Percentiles rank a stretch among this genome's conserved stretches.
These are phyloP conservation scores for Vinca minor DNA, from an alignment of 257 asterid species.

Conservation along the genomic window DNA sequence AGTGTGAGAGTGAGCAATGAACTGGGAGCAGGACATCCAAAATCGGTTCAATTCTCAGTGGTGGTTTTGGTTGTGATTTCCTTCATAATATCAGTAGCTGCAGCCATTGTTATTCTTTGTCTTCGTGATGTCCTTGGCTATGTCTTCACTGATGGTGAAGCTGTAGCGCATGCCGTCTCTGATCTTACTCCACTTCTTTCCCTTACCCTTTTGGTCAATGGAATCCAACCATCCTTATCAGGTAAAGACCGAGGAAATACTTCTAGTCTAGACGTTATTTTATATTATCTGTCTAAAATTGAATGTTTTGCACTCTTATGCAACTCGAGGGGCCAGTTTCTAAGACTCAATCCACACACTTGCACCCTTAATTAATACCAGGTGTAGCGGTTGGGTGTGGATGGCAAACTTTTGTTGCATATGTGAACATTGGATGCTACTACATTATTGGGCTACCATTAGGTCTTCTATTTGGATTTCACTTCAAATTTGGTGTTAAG, in stretches of 20 bases:
- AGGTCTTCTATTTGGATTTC: constrained; percentile 21
- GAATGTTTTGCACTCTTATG: too few relatives aligned
- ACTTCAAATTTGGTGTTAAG: constrained; percentile 27
- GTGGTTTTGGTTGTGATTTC: constrained; percentile 34
- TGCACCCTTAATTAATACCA: background rate
- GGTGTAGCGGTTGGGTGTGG: constrained; percentile 38
- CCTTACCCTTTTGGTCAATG: constrained; percentile 18
- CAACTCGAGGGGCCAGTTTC: too few relatives aligned
- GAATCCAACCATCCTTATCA: constrained; percentile 26
- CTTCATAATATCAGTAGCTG: constrained; percentile 20
- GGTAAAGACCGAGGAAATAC: constrained; percentile 6
- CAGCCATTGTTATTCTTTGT: constrained; percentile 20
- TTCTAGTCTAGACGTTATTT: background rate
- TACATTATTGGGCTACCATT: constrained; percentile 29
- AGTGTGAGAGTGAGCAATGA: constrained; percentile 63
- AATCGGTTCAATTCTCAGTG: constrained; percentile 62
- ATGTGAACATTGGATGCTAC: constrained; percentile 30
- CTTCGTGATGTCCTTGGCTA: constrained; percentile 49
- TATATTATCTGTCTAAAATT: background rate
- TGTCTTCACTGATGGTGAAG: constrained; percentile 30
- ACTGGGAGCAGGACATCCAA: constrained; percentile 74
- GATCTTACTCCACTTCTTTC: constrained; percentile 26
- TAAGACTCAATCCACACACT: too few relatives aligned
- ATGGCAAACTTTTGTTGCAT: constrained; percentile 19
- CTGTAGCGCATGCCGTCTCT: constrained; percentile 25